Evolutionary conservation across 2,329 filamentous ascomycete genomes (phyloP), one percentile per base, ranked within the genome.

Genomic region (Colletotrichum eremochloae): DNA sequence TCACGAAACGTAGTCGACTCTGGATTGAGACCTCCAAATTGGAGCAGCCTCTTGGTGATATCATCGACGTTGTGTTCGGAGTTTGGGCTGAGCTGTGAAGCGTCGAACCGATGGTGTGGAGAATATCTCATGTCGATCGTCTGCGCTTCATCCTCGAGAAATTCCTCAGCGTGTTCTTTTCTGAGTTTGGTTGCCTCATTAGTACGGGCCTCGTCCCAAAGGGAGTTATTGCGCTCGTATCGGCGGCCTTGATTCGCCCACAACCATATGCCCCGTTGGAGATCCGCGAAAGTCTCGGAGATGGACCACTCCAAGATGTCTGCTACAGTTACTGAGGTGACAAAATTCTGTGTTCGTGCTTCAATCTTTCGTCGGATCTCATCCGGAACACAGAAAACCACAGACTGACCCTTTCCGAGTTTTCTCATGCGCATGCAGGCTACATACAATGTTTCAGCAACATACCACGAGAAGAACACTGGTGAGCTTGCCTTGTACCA

Each of bases 361-460:
- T 78, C 71, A 20, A 93, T 90, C 70, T 88, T 88, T 0, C 77
- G 79, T 14, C 87, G 80, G 4, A 94, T 89, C 69, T 94, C 92
- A 1, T 83, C 76, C 0, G 90, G 86, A 1, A 90, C 80, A 66
- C 86, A 89, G 63, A 93, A 93, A 0, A 88, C 81, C 0, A 94
- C 86, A 0, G 88, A 90, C 75, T 95, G 92, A 0, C 91, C 91
- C 2, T 88, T 81, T 0, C 91, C 92, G 0, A 95, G 84, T 71
- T 91, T 89, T 14, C 92, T 80, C 87, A 94, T 90, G n/a, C 92
- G 80, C 90, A 93, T 93, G 71, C 91, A 92, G 0, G 91, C 91
- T 89, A 48, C 18, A 3, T 89, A 48, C 18, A 3, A 3, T n/a
- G 58, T 8, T 33, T 68, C 36, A 76, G 64, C n/a, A 31, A 1